Evolutionary conservation across 768 basidiomycete genomes (phyloP), one percentile per base, ranked within the genome.

Genomic region (Mycena indigotica): DNA sequence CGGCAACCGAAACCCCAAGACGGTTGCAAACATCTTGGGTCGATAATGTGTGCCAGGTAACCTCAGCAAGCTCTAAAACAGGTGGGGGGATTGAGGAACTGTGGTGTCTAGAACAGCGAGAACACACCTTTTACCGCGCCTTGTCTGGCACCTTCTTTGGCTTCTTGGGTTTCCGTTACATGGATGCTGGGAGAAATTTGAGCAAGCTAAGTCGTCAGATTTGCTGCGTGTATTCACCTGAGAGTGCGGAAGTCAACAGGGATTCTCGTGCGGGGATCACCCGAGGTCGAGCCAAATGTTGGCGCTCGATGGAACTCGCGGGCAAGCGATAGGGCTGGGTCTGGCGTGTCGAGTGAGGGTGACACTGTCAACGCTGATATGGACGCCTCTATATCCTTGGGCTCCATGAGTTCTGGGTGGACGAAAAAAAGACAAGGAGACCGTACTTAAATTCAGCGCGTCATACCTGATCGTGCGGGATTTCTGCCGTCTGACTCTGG

Each of bases 11-110:
- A 24, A 77, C 77, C 2, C 72, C 71, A 16, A 84, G 72, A 17
- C 80, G 73, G 25, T 73, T 69, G 38, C 78, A 73, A 8, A 77
- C 72, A 17, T 83, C 80, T 2, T 76, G 70, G 2, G 62, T 53
- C 3, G 71, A 54, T 10, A 82, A 68, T 44, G 69, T 75, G 63
- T 83, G 83, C 80, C 81, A 83, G 35, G 81, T 79, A 44, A 84
- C 68, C 4, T 62, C 62, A 4, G 73, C 72, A 16, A 81, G 57
- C 32, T 79, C 78, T 79, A 16, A 19, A 57, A 12, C 3, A 39
- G 12, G 6, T 39, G 19, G 6, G 23, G 29, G 16, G n/a, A 32
- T 38, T 21, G 38, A 12, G 45, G 12, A 23, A n/a, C n/a, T n/a
- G n/a, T n/a, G n/a, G n/a, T n/a, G n/a, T n/a, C n/a, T n/a, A n/a